Percentiles rank a stretch among this genome's conserved stretches.
phyloP scores from a whole-genome alignment of 768 basidiomycete genomes.

The Calocybe indica region DNA sequence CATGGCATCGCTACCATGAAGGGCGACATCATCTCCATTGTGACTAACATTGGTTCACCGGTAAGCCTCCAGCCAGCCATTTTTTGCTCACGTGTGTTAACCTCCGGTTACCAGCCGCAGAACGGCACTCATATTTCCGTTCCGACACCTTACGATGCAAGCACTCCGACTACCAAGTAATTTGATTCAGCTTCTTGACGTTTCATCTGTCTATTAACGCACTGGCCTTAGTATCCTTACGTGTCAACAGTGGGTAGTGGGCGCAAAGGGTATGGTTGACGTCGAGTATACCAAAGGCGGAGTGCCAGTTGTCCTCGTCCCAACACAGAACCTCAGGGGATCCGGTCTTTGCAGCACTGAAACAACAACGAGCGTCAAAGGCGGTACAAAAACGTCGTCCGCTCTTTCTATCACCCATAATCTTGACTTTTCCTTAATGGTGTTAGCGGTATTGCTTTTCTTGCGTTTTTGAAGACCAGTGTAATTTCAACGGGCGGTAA shows the following conservation, averaged over 20 bases:
- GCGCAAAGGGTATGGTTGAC: slow-evolving; percentile 55
- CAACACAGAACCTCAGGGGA: slow-evolving; percentile 25
- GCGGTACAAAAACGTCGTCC: neutral
- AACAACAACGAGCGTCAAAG: neutral
- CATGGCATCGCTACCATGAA: slow-evolving; percentile 61
- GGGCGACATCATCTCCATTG: slow-evolving; percentile 51
- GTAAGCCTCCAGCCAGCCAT: slow-evolving; percentile 23
- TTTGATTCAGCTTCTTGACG: neutral
- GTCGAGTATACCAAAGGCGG: slow-evolving; percentile 64
- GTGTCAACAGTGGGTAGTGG: slow-evolving; percentile 64
- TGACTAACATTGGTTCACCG: slow-evolving; percentile 73
- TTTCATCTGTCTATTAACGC: neutral
- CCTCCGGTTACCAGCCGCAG: slow-evolving; percentile 36
- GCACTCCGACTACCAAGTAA: slow-evolving; percentile 52
- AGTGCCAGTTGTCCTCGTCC: slow-evolving; percentile 49
- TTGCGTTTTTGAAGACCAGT: neutral
- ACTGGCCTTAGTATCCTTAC: slow-evolving; percentile 43
- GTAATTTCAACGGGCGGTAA: neutral
- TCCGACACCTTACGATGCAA: slow-evolving; percentile 45
- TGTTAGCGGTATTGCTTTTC: no score
- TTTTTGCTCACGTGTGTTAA: neutral
- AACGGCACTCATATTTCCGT: slow-evolving; percentile 50
- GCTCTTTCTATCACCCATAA: no score
- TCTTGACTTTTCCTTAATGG: no score
- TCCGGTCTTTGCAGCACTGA: slow-evolving; percentile 31